A percentile compares a stretch with the other conserved stretches of the same genome.
Evolutionary conservation across 495 filamentous ascomycete genomes (phyloP).

Genomic region (Talaromyces stipitatus): DNA sequence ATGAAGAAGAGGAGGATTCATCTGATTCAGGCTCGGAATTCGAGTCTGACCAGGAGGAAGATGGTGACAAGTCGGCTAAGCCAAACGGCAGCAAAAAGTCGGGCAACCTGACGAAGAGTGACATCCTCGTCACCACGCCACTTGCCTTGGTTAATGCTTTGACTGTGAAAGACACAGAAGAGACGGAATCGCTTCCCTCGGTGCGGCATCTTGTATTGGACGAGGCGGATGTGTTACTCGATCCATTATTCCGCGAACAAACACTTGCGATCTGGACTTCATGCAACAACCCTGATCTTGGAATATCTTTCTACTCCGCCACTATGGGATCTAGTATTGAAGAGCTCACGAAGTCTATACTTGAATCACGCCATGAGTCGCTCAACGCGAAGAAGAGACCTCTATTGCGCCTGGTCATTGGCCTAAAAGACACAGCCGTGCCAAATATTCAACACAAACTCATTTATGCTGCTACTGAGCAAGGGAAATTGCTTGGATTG

Average conservation of each 20-base stretch:
- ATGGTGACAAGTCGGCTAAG: constrained; percentile 32
- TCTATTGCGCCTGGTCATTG: constrained; percentile 79
- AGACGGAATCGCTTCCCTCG: constrained; percentile 45
- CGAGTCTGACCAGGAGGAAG: constrained; percentile 22
- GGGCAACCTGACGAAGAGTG: constrained; percentile 54
- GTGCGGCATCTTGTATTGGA: constrained; percentile 74
- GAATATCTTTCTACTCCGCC: constrained; percentile 83
- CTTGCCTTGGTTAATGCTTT: constrained; percentile 69
- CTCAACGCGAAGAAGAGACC: constrained; percentile 19
- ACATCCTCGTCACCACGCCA: constrained; percentile 87
- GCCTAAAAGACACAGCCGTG: constrained; percentile 89
- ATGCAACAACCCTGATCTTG: constrained; percentile 57
- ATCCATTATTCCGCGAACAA: constrained; percentile 83
- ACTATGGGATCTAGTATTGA: constrained; percentile 95
- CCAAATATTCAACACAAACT: constrained; percentile 86
- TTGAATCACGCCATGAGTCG: constrained; percentile 39
- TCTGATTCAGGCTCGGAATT: constrained; percentile 35
- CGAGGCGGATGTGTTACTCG: constrained; percentile 91
- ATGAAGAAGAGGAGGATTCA: constrained; percentile 20
- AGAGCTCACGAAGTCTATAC: constrained; percentile 57
- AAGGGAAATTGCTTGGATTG: constrained; percentile 86
- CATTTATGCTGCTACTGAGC: constrained; percentile 84
- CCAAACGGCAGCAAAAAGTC: constrained; percentile 21
- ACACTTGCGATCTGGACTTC: constrained; percentile 80
- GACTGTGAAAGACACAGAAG: constrained; percentile 36